A percentile compares a stretch with the other conserved stretches of the same genome.
These are phyloP conservation scores for Amyloporia xantha DNA, from an alignment of 768 basidiomycete genomes.

Conservation along the genomic window DNA sequence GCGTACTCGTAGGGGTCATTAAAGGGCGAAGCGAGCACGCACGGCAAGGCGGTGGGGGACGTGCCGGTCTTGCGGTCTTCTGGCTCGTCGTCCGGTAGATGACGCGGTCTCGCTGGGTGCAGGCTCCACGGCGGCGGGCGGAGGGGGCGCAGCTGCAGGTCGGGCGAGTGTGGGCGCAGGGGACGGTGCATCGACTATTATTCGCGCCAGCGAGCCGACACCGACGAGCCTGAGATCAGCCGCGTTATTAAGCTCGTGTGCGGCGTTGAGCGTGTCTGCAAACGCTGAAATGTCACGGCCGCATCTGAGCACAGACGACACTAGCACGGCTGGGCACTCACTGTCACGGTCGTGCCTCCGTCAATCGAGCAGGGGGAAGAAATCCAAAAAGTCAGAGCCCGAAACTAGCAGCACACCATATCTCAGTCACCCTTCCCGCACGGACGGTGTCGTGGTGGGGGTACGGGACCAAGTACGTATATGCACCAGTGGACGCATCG, in stretches of 20 bases:
- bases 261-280: too few species aligned
- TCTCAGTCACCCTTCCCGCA: background rate
- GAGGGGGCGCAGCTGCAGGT: background rate
- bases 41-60: background rate
- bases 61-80: background rate
- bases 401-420: background rate
- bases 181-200: background rate
- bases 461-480: background rate
- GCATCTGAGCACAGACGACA: too few species aligned
- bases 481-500: too few species aligned
- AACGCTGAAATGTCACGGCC: too few species aligned
- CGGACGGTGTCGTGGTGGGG: background rate
- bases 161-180: background rate
- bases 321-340: too few species aligned
- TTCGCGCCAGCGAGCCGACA: background rate
- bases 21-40: constrained; percentile 3
- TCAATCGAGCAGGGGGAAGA: too few species aligned
- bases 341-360: too few species aligned
- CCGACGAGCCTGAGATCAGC: background rate
- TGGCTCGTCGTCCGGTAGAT: background rate
- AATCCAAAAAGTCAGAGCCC: too few species aligned
- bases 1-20: constrained; percentile 11
- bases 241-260: too few species aligned
- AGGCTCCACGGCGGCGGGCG: background rate
- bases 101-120: background rate